Percentiles rank a stretch among this genome's conserved stretches.
These are phyloP conservation scores for Gossypium herbaceum DNA, from an alignment of 345 rosid species.

Conservation along the genomic window DNA sequence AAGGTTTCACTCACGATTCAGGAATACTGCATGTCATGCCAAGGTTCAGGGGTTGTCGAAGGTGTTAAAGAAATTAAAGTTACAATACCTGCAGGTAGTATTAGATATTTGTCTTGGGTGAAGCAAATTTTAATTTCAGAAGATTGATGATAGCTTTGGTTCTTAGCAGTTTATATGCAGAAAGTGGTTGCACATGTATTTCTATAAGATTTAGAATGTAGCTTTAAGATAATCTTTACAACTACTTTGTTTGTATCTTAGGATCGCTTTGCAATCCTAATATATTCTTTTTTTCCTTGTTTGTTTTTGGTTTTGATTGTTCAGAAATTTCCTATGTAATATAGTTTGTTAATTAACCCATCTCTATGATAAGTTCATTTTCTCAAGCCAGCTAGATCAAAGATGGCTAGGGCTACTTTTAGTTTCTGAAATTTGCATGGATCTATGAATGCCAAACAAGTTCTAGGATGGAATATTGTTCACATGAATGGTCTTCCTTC, in stretches of 20 bases:
- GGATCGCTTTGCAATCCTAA: conserved; percentile 4
- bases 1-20: conserved; percentile 27
- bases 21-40: conserved; percentile 67
- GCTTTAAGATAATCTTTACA: conserved; percentile 10
- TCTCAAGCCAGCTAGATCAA: too few species aligned
- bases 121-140: not conserved
- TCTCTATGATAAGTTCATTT: not conserved
- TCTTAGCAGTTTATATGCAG: conserved; percentile 8
- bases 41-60: conserved; percentile 75
- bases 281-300: not conserved
- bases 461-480: conserved; percentile 8
- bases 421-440: conserved; percentile 10
- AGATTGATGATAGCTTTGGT: conserved; percentile 5
- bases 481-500: conserved; percentile 8
- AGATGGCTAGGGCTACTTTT: not conserved
- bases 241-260: not conserved
- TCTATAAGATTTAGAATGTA: conserved; percentile 2
- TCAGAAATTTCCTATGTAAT: not conserved
- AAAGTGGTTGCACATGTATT: conserved; percentile 11
- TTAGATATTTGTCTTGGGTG: conserved; percentile 19
- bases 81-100: conserved; percentile 72
- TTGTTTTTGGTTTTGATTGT: not conserved
- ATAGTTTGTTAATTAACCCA: not conserved
- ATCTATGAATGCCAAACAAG: not conserved
- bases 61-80: conserved; percentile 68